These are phyloP conservation scores for Talaromyces sp. DNA, from an alignment of 2,329 filamentous ascomycete species.

Conservation along the genomic window DNA sequence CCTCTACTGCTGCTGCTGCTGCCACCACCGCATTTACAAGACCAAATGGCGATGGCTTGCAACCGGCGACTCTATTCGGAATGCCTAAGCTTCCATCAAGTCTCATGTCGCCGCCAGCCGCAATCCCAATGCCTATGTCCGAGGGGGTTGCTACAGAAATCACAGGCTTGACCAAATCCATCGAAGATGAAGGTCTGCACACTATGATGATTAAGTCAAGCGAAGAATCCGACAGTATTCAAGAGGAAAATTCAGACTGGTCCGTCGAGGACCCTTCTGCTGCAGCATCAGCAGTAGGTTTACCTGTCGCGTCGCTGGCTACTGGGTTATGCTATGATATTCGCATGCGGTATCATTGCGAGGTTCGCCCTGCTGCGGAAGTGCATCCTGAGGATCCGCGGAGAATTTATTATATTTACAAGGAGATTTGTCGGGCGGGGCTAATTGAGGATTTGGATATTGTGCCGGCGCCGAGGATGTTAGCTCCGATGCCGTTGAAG, in stretches of 20 bases:
- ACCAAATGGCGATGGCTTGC: not conserved
- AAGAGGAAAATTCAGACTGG: constrained; percentile 42
- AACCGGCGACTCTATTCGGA: constrained; percentile 3
- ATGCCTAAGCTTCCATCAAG: constrained; percentile 8
- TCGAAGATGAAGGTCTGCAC: constrained; percentile 25
- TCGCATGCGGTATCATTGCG: constrained; percentile 92
- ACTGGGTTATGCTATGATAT: constrained; percentile 87
- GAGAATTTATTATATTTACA: constrained; percentile 89
- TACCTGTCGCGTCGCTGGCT: constrained; percentile 53
- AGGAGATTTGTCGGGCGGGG: constrained; percentile 76
- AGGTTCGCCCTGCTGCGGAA: constrained; percentile 65
- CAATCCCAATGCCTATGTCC: constrained; percentile 16
- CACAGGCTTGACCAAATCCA: constrained; percentile 24
- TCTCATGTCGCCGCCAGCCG: constrained; percentile 4
- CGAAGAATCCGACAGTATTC: constrained; percentile 31
- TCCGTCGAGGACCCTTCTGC: constrained; percentile 33
- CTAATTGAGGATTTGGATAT: constrained; percentile 63
- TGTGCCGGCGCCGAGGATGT: constrained; percentile 37
- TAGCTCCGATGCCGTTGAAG: constrained; percentile 54
- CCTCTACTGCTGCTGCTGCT: not conserved
- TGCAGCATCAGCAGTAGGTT: constrained; percentile 35
- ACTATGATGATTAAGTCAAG: constrained; percentile 18
- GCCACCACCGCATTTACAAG: not conserved
- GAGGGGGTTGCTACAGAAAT: constrained; percentile 13
- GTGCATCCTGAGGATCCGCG: constrained; percentile 93